A percentile compares a stretch with the other conserved stretches of the same genome.
phyloP scores from a whole-genome alignment of 768 basidiomycete species.

The Kwoniella sp. region DNA sequence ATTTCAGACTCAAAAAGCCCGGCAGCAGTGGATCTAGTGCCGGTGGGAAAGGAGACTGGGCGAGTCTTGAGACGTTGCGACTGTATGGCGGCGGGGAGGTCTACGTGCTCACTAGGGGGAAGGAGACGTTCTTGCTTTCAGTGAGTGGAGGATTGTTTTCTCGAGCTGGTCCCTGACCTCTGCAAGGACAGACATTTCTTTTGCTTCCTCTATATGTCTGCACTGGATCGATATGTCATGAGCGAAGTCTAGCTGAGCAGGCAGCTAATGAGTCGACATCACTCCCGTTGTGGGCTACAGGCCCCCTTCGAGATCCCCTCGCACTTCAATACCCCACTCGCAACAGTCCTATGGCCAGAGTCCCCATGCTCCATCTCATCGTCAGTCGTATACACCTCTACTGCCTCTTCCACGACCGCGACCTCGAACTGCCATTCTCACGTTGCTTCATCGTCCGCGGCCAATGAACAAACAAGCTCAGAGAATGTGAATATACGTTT shows the following conservation, averaged over 20 bases:
- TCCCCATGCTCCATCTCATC: slow-evolving; percentile 12
- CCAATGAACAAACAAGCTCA: neutral
- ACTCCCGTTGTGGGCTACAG: neutral
- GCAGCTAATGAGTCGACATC: no score
- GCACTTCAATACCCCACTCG: slow-evolving; percentile 12
- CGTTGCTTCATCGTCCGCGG: no score
- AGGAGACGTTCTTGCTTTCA: slow-evolving; percentile 29
- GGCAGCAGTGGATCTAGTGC: slow-evolving; percentile 7
- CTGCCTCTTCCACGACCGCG: neutral
- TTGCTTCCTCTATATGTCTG: neutral
- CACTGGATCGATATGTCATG: no score
- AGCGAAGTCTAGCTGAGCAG: no score
- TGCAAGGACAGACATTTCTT: neutral
- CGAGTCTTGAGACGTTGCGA: slow-evolving; percentile 17
- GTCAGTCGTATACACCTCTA: slow-evolving; percentile 3
- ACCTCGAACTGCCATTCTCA: no score
- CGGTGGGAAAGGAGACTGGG: slow-evolving; percentile 26
- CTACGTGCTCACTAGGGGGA: slow-evolving; percentile 28
- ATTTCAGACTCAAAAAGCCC: slow-evolving; percentile 22
- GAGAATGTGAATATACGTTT: slow-evolving; percentile 13
- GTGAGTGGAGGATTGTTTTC: slow-evolving; percentile 2
- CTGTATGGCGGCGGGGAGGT: slow-evolving; percentile 24
- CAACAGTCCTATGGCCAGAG: slow-evolving; percentile 21
- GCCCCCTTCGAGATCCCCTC: slow-evolving; percentile 24
- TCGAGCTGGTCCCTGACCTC: neutral